These are phyloP conservation scores for Voacanga thouarsii DNA, from an alignment of 257 asterid genomes.

Conservation along the genomic window DNA sequence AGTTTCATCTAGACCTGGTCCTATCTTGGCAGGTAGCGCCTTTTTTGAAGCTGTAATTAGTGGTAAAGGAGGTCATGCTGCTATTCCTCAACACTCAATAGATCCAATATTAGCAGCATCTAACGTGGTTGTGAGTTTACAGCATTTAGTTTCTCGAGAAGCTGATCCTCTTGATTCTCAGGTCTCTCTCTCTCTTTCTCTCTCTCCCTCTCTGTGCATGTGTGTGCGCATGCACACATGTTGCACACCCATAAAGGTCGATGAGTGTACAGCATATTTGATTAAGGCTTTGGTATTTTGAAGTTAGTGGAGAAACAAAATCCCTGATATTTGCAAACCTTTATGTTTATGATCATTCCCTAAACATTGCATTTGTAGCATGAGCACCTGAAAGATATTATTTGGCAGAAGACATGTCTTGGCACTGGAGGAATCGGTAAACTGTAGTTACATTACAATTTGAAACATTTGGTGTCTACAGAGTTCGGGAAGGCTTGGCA, in stretches of 20 bases:
- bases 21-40: conserved; percentile 80
- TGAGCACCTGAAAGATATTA: not conserved
- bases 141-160: conserved; percentile 85
- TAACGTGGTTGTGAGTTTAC: conserved; percentile 77
- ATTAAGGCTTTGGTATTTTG: not conserved
- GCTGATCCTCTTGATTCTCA: conserved; percentile 98
- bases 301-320: not conserved
- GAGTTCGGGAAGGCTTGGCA: not conserved
- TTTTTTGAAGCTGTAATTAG: conserved; percentile 81
- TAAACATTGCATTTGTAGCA: no score
- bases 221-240: no score
- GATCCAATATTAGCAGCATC: conserved; percentile 94
- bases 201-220: not conserved
- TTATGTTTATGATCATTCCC: not conserved
- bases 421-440: not conserved
- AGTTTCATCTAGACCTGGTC: conserved; percentile 60
- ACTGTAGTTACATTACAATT: not conserved
- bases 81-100: conserved; percentile 85
- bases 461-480: not conserved
- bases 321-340: not conserved
- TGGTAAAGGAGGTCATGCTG: conserved; percentile 98
- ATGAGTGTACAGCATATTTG: not conserved
- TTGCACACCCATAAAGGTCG: not conserved
- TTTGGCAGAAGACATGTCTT: not conserved
- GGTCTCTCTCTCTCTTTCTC: conserved; percentile 35